Conservation (phyloP, 345 rosid genomes). For the Xanthoceras sorbifolium region DNA sequence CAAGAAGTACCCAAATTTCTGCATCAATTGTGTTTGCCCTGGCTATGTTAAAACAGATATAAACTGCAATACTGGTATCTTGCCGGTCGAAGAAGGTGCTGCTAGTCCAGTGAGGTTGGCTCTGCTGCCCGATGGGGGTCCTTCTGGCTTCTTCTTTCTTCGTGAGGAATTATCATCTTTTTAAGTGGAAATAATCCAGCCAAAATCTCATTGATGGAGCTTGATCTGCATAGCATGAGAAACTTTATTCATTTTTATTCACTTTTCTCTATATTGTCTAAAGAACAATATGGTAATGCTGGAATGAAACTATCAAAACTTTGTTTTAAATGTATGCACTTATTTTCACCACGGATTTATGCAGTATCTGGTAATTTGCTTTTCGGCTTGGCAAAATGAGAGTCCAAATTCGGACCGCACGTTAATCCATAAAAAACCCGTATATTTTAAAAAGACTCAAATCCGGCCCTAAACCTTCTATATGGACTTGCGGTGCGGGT, state of each 20-base stretch:
- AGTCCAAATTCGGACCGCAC: too few species aligned
- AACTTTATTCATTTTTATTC: too few species aligned
- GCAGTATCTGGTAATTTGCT: not conserved
- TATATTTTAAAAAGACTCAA: too few species aligned
- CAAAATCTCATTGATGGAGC: not conserved
- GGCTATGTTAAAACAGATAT: constrained; percentile 14
- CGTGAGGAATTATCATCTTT: constrained; percentile 7
- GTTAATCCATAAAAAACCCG: too few species aligned
- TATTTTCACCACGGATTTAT: not conserved
- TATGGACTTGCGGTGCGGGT: too few species aligned
- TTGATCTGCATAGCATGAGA: not conserved
- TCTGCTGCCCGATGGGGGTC: constrained; percentile 17
- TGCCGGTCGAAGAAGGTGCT: constrained; percentile 22
- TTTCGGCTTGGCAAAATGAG: too few species aligned
- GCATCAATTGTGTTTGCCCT: constrained; percentile 13
- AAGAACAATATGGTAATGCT: not conserved
- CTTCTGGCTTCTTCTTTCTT: constrained; percentile 23
- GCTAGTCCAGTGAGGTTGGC: constrained; percentile 17
- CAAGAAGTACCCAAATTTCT: not conserved
- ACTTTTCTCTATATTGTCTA: not conserved
- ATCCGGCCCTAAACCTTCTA: too few species aligned
- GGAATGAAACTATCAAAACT: too few species aligned
- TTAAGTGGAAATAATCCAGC: not conserved
- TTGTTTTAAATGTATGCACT: not conserved
- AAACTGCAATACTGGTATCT: constrained; percentile 3